Base-by-base conservation (phyloP, 805 yeast species). In the Metschnikowia henanensis region DNA sequence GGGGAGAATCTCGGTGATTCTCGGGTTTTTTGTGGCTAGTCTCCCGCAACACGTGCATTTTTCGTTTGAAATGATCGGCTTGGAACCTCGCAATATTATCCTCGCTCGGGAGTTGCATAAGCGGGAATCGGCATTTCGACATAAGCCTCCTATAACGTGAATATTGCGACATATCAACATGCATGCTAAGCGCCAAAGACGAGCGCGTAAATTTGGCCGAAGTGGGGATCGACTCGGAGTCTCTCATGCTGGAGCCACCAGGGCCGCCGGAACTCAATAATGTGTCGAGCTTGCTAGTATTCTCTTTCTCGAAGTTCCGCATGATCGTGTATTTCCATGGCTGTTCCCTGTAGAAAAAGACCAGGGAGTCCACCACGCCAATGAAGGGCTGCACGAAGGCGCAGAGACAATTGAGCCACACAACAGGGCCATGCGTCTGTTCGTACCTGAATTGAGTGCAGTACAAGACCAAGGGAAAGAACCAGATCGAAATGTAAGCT, bases 321-420 rank as follows among this genome's bases (percentile, higher is more conserved):
- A 67, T 62, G 26, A 66, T 64, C 28, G 77, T 70, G 45, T 74
- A 66, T 37, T 70, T 69, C 95, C 95, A 88, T 1, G 96, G 96
- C 46, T 70, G 75, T 59, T 90, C 97, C 43, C 95, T 72, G 49
- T 81, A 77, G 28, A 85, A 66, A 59, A 87, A 90, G 9, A 89
- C 96, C 15, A 78, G 45, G 0, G 90, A 73, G 57, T 90, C 96
- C 20, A 90, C 81, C 21, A 82, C 71, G 37, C 96, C 90, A 62
- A 84, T 84, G 54, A 87, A 75, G 2, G 96, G 91, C 62, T 85
- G 90, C 71, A 83, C 79, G 52, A 82, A 81, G 0, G 94, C 85
- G n/a, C 84, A 80, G 42, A 84, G 65, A 40, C 79, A 75, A 40
- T 78, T 75, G 31, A 87, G 62, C 84, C 92, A 84, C 46, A 75